Evolutionary conservation across 2,329 filamentous ascomycete species (phyloP).

Genomic region (Apiospora sp.): DNA sequence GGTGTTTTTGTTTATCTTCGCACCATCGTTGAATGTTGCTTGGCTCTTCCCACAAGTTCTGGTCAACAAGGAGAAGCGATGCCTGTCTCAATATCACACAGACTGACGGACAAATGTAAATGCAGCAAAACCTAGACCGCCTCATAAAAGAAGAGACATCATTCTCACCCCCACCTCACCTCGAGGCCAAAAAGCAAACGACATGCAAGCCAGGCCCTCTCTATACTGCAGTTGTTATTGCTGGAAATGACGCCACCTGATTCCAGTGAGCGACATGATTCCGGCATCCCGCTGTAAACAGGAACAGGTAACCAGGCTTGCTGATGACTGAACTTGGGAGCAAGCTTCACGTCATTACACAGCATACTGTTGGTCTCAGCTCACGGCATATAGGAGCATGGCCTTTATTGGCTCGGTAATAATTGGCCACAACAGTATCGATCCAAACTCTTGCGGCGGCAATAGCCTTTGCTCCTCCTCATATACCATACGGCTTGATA

Average conservation of each 20-base stretch:
- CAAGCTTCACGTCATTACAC: neutral
- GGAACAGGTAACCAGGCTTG: slow-evolving; percentile 16
- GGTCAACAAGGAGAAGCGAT: neutral
- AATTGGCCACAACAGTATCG: too few relatives aligned
- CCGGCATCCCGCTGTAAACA: neutral
- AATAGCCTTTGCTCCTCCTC: neutral
- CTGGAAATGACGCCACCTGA: slow-evolving; percentile 7
- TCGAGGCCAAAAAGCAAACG: neutral
- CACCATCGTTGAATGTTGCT: neutral
- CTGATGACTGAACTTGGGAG: neutral
- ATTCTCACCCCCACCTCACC: neutral
- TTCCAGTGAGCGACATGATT: neutral
- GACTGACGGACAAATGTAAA: neutral
- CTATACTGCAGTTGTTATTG: neutral
- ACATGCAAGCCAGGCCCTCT: neutral
- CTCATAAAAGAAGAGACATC: slow-evolving; percentile 5
- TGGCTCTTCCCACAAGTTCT: neutral
- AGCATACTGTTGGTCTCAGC: neutral
- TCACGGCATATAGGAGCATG: neutral
- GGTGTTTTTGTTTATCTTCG: neutral
- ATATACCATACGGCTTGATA: too few relatives aligned
- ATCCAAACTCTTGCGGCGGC: neutral
- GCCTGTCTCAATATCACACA: neutral
- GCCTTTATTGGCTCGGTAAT: too few relatives aligned
- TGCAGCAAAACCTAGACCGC: neutral